A percentile compares a stretch with the other conserved stretches of the same genome.
Evolutionary conservation across 306 rosid species (phyloP).

Genomic region (Alnus glutinosa): DNA sequence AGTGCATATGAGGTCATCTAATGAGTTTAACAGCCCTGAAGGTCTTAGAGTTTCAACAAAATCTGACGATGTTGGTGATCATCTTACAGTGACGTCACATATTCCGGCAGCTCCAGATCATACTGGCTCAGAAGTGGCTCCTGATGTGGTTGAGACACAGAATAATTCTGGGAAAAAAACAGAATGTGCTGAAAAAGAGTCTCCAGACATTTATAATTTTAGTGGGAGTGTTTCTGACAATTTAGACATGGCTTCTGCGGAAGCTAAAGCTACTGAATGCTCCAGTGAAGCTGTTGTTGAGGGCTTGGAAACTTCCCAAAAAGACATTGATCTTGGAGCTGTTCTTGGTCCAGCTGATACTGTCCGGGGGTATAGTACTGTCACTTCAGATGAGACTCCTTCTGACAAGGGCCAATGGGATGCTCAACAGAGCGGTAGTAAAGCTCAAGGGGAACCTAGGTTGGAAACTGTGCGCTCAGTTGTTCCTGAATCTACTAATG

Average conservation of each 20-base stretch:
- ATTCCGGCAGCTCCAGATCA: constrained; percentile 4
- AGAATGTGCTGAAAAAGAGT: constrained; percentile 18
- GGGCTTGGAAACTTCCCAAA: constrained; percentile 12
- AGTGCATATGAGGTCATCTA: constrained; percentile 16
- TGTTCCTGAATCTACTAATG: constrained; percentile 1
- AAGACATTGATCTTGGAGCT: constrained; percentile 15
- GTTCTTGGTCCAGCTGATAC: constrained; percentile 19
- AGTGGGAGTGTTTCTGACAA: constrained; percentile 1
- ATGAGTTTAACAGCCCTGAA: constrained; percentile 8
- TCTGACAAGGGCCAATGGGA: constrained; percentile 13
- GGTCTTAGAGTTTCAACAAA: neutral
- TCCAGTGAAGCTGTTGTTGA: constrained; percentile 24
- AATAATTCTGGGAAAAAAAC: constrained; percentile 8
- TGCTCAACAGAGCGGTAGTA: neutral
- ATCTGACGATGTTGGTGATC: constrained; percentile 19
- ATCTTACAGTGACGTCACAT: constrained; percentile 3
- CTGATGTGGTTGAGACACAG: constrained; percentile 9
- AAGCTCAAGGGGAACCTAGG: constrained; percentile 13
- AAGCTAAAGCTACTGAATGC: constrained; percentile 30
- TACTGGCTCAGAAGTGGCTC: neutral
- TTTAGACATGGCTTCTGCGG: constrained; percentile 2
- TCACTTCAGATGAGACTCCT: neutral
- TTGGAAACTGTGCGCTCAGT: constrained; percentile 1
- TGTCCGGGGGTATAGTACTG: neutral
- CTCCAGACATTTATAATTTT: neutral